A percentile compares a stretch with the other conserved stretches of the same genome.
Evolutionary conservation across 1,139 yeast genomes (phyloP).

Genomic region (Blastobotrys elegans): DNA sequence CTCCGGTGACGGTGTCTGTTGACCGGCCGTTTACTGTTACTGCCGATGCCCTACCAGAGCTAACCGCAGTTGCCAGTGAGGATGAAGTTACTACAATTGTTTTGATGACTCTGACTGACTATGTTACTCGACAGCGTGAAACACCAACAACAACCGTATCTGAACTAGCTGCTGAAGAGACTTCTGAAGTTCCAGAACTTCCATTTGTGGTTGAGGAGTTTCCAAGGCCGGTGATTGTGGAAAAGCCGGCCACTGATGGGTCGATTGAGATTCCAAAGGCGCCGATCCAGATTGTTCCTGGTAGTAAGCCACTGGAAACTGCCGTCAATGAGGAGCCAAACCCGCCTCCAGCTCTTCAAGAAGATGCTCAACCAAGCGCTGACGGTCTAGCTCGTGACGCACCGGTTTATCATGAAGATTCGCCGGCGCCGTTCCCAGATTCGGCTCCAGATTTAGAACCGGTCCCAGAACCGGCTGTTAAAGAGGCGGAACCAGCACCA

Average conservation of each 20-base stretch:
- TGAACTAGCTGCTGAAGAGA: background rate
- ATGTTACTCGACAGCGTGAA: background rate
- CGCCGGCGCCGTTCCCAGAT: background rate
- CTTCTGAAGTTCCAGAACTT: background rate
- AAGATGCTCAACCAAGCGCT: too few relatives aligned
- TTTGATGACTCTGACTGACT: background rate
- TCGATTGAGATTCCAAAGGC: background rate
- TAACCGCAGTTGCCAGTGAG: background rate
- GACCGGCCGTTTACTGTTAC: background rate
- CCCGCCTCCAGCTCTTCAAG: background rate
- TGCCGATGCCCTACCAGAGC: background rate
- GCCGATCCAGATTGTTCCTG: background rate
- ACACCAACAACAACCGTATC: background rate
- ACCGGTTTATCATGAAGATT: background rate
- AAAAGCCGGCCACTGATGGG: background rate
- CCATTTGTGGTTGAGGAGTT: too few relatives aligned
- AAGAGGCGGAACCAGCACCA: too few relatives aligned
- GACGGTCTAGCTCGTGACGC: too few relatives aligned
- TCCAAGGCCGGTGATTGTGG: too few relatives aligned
- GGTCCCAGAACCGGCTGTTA: too few relatives aligned
- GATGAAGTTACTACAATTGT: slow-evolving; percentile 1
- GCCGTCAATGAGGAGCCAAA: background rate
- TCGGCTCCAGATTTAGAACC: too few relatives aligned
- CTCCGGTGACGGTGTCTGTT: background rate
- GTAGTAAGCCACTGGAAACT: background rate